phyloP scores from a whole-genome alignment of 306 rosid genomes.

The Myrica gale region DNA sequence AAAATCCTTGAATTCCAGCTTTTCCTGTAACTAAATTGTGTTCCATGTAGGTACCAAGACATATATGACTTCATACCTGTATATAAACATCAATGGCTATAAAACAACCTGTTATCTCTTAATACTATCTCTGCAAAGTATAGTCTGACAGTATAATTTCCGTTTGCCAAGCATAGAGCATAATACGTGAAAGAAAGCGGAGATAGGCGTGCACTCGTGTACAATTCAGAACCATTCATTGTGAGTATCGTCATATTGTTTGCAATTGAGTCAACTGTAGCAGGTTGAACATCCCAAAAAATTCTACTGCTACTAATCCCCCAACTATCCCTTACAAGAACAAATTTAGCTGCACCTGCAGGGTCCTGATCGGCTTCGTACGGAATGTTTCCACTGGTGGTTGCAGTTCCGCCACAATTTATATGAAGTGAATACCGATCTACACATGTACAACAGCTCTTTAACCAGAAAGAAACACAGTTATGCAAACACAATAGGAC shows the following conservation, averaged over 20 bases:
- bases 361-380: conserved; percentile 42
- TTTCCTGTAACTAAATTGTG: conserved; percentile 38
- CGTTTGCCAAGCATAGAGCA: conserved; percentile 60
- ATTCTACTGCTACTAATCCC: conserved; percentile 58
- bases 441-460: not conserved
- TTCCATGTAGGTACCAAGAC: not conserved
- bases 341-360: conserved; percentile 49
- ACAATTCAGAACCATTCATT: conserved; percentile 38
- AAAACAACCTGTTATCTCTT: conserved; percentile 45
- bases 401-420: conserved; percentile 61
- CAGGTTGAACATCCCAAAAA: conserved; percentile 37
- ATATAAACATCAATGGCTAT: conserved; percentile 57
- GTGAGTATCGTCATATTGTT: conserved; percentile 26
- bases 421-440: conserved; percentile 33
- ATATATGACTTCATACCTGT: conserved; percentile 43
- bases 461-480: not conserved
- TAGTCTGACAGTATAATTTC: conserved; percentile 53
- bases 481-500: not conserved
- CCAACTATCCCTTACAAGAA: conserved; percentile 32
- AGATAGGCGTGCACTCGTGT: conserved; percentile 46
- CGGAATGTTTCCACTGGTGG: conserved; percentile 33
- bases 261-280: conserved; percentile 26
- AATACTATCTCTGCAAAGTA: conserved; percentile 58
- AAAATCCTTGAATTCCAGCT: conserved; percentile 42
- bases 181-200: conserved; percentile 56